phyloP scores from a whole-genome alignment of 345 rosid genomes.

The Dipteronia sinensis region DNA sequence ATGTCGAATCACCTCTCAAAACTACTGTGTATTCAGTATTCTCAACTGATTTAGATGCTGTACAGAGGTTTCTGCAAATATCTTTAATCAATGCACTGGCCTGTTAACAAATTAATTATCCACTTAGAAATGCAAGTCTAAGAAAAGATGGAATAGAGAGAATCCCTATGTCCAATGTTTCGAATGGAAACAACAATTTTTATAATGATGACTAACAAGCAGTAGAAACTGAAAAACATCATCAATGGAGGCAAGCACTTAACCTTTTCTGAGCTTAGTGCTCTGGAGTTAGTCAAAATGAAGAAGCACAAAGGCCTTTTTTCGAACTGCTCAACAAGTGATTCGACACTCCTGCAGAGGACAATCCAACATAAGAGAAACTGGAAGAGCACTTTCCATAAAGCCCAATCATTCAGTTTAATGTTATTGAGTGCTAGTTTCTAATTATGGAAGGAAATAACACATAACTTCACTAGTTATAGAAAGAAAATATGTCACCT shows the following conservation, averaged over 20 bases:
- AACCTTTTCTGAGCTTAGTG: slow-evolving; percentile 91
- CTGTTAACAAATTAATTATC: slow-evolving; percentile 41
- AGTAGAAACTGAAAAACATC: slow-evolving; percentile 13
- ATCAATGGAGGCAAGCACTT: slow-evolving; percentile 14
- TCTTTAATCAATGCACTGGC: slow-evolving; percentile 71
- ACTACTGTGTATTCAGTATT: slow-evolving; percentile 71
- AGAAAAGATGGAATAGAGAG: background rate
- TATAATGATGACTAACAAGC: background rate
- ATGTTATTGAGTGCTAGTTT: background rate
- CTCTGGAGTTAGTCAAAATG: slow-evolving; percentile 90
- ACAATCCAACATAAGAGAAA: slow-evolving; percentile 4
- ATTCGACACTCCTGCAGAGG: slow-evolving; percentile 64
- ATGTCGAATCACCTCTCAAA: slow-evolving; percentile 94
- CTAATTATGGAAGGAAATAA: background rate
- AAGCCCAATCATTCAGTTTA: background rate
- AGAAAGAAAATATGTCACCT: background rate
- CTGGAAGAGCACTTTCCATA: slow-evolving; percentile 5
- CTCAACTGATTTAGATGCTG: slow-evolving; percentile 64
- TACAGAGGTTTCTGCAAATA: slow-evolving; percentile 67
- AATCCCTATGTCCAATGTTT: background rate
- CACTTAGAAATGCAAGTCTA: slow-evolving; percentile 25
- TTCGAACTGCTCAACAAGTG: slow-evolving; percentile 71
- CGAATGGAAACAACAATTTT: background rate
- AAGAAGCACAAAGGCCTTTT: slow-evolving; percentile 81
- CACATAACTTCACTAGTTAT: background rate